phyloP scores from a whole-genome alignment of 2,329 filamentous ascomycete species.

The Pseudogymnoascus sp. region DNA sequence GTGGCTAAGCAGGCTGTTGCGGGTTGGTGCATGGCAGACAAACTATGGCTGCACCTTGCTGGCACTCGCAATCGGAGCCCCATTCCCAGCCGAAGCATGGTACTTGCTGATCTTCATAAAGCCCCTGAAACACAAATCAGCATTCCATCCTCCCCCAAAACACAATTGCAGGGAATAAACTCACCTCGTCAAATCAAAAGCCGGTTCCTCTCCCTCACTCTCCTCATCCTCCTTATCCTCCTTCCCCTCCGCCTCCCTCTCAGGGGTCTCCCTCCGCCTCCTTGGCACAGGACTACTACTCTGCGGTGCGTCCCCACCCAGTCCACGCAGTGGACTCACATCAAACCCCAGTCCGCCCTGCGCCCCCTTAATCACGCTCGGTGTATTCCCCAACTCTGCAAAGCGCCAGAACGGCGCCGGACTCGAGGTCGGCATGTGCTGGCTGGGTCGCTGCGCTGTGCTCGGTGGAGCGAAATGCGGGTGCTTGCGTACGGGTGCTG shows the following conservation, averaged over 20 bases:
- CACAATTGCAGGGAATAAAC: neutral
- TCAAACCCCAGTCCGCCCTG: slow-evolving; percentile 41
- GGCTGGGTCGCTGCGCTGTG: slow-evolving; percentile 71
- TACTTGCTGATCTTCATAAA: slow-evolving; percentile 9
- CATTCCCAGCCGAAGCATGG: neutral
- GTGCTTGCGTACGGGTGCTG: slow-evolving; percentile 63
- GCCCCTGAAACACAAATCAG: neutral
- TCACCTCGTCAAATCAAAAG: slow-evolving; percentile 40
- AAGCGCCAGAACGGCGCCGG: slow-evolving; percentile 87
- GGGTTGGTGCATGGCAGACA: neutral
- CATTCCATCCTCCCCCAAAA: neutral
- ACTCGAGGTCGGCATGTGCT: slow-evolving; percentile 78
- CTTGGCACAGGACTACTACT: slow-evolving; percentile 52
- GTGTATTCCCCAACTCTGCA: slow-evolving; percentile 67
- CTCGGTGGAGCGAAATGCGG: slow-evolving; percentile 71
- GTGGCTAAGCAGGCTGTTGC: neutral
- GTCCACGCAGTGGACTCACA: slow-evolving; percentile 48
- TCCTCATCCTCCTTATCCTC: slow-evolving; percentile 24
- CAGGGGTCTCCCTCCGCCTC: slow-evolving; percentile 13
- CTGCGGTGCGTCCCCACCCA: slow-evolving; percentile 32
- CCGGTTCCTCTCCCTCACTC: slow-evolving; percentile 42
- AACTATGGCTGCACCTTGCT: neutral
- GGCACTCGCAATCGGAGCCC: neutral
- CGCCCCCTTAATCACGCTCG: slow-evolving; percentile 34
- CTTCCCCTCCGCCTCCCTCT: slow-evolving; percentile 16